Evolutionary conservation across 31 red algal genomes (phyloP).

Genomic region (Endocladia muricata): DNA sequence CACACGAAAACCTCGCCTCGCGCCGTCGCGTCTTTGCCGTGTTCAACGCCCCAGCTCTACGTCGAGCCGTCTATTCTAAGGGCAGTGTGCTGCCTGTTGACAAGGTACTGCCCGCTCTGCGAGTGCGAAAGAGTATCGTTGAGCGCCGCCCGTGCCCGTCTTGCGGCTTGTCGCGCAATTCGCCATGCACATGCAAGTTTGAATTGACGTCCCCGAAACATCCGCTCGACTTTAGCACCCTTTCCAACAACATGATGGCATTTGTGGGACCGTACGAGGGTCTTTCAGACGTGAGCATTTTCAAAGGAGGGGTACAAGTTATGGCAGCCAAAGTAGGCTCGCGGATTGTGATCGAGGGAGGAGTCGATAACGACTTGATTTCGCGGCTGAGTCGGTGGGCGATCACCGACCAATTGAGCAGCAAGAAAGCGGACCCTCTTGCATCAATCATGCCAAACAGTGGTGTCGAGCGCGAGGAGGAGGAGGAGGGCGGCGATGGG

Average conservation of each 20-base stretch:
- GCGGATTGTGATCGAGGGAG: slow-evolving; percentile 13
- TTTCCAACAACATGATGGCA: not conserved
- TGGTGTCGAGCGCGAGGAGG: not conserved
- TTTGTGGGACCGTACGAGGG: slow-evolving; percentile 12
- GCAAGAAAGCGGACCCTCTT: slow-evolving; percentile 7
- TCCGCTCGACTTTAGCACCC: not conserved
- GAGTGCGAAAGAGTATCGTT: not conserved
- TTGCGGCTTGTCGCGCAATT: not conserved
- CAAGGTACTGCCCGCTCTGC: not conserved
- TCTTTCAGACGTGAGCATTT: not conserved
- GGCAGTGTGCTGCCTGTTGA: not conserved
- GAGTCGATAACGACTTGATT: slow-evolving; percentile 15
- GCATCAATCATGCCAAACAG: slow-evolving; percentile 9
- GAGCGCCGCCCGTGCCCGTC: slow-evolving; percentile 18
- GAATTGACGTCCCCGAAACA: not conserved
- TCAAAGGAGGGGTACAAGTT: not conserved
- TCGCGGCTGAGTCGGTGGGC: slow-evolving; percentile 42
- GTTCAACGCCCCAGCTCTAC: not conserved
- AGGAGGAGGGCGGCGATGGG: too few species aligned
- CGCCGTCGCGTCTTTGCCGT: not conserved
- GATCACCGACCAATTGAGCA: slow-evolving; percentile 28
- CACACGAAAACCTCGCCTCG: not conserved
- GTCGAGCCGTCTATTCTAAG: not conserved
- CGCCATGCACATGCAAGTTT: slow-evolving; percentile 1
- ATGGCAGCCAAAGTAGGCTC: not conserved